Conservation (phyloP, 139 green algal species). For the Micractinium conductrix region DNA sequence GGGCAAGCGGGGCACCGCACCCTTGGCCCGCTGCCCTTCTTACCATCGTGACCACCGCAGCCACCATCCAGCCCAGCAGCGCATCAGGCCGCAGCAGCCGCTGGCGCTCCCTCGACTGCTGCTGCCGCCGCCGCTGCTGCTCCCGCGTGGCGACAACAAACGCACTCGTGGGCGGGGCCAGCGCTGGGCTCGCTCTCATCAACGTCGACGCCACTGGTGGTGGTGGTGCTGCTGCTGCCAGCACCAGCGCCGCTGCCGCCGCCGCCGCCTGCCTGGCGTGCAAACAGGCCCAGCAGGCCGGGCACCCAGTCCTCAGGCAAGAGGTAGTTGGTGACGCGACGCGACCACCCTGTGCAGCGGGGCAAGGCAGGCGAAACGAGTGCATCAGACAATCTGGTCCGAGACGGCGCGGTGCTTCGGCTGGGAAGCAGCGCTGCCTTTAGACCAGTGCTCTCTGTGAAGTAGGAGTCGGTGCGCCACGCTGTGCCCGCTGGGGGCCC, state of each 20-base stretch:
- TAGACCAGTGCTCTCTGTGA: no score
- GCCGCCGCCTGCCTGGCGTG: neutral
- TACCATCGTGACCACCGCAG: slow-evolving; percentile 13
- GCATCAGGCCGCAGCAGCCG: slow-evolving; percentile 4
- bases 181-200: neutral
- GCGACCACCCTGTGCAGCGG: slow-evolving; percentile 67
- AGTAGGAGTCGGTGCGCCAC: no score
- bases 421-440: no score
- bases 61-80: neutral
- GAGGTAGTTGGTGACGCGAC: slow-evolving; percentile 67
- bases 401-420: no score
- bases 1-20: no score
- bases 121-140: neutral
- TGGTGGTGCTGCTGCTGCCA: neutral
- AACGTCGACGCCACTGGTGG: neutral
- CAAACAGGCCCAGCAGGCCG: neutral
- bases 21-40: no score
- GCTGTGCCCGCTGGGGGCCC: no score
- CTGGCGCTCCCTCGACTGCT: neutral
- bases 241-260: no score
- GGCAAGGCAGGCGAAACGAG: no score
- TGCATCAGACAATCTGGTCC: no score
- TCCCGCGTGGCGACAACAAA: slow-evolving; percentile 19
- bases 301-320: slow-evolving; percentile 60
- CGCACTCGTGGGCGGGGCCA: neutral